These are phyloP conservation scores for Rostrohypoxylon terebratum DNA, from an alignment of 495 filamentous ascomycete genomes.

Conservation along the genomic window DNA sequence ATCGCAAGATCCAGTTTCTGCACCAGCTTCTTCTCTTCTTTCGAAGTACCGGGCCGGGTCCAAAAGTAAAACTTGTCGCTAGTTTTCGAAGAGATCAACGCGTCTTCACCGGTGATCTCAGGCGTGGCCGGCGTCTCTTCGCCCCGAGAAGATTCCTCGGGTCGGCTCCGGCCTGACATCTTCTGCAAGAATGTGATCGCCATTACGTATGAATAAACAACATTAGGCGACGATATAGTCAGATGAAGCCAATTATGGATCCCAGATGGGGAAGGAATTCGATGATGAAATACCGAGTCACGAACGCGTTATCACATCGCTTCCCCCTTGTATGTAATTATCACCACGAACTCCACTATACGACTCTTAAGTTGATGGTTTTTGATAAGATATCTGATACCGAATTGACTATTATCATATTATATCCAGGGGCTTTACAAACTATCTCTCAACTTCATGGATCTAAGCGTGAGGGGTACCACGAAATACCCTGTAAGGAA, in stretches of 20 bases:
- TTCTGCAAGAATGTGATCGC: conserved; percentile 19
- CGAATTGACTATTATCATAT: conserved; percentile 19
- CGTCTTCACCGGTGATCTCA: conserved; percentile 5
- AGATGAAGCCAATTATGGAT: conserved; percentile 2
- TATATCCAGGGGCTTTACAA: conserved; percentile 1
- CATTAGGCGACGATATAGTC: conserved; percentile 22
- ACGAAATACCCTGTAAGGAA: not conserved
- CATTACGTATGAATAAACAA: conserved; percentile 25
- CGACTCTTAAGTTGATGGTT: conserved; percentile 1
- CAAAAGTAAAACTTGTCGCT: conserved; percentile 34
- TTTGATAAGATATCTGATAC: conserved; percentile 19
- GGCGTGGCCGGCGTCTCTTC: not conserved
- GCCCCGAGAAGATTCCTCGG: not conserved
- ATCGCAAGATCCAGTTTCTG: conserved; percentile 54
- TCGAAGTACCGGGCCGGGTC: conserved; percentile 41
- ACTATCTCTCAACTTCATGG: not conserved
- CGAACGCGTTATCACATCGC: conserved; percentile 13
- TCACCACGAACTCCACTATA: conserved; percentile 14
- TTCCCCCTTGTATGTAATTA: not conserved
- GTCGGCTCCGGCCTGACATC: conserved; percentile 5
- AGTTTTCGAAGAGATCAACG: conserved; percentile 15
- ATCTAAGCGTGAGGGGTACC: conserved; percentile 17
- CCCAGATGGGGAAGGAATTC: conserved; percentile 2
- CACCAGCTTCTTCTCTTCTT: conserved; percentile 50
- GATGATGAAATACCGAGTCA: conserved; percentile 22